These are phyloP conservation scores for Acanthamoeba comandoni DNA, from an alignment of 208 protist species.

Conservation along the genomic window DNA sequence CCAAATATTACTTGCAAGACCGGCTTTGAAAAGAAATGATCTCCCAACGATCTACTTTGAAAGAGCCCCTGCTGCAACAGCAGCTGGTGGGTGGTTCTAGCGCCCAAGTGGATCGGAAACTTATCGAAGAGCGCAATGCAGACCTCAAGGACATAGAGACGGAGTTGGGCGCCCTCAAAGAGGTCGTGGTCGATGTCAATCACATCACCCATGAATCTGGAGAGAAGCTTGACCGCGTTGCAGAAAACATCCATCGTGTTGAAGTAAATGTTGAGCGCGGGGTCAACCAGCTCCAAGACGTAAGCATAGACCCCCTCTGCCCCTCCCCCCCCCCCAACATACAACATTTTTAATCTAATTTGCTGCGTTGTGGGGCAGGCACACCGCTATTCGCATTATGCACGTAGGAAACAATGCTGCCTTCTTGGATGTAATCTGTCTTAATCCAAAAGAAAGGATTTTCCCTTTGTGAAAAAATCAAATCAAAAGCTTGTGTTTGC, in stretches of 20 bases:
- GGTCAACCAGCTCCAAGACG: background rate
- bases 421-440: too few species aligned
- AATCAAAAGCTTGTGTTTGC: too few species aligned
- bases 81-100: background rate
- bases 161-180: constrained; percentile 22
- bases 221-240: constrained; percentile 5
- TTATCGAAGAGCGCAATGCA: constrained; percentile 34
- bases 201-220: background rate
- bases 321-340: too few species aligned
- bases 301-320: background rate
- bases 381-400: too few species aligned
- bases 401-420: too few species aligned
- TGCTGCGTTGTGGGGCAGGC: too few species aligned
- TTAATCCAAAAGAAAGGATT: too few species aligned
- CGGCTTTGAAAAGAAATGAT: too few species aligned
- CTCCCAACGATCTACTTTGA: constrained; percentile 3
- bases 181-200: constrained; percentile 46
- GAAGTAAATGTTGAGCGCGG: constrained; percentile 25
- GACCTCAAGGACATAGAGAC: constrained; percentile 29
- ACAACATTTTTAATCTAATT: too few species aligned
- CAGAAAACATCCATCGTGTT: background rate
- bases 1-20: too few species aligned
- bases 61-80: constrained; percentile 41
- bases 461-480: too few species aligned
- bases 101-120: background rate